Percentiles rank a stretch among this genome's conserved stretches.
Conservation (phyloP, 495 filamentous ascomycete genomes). For the Clohesyomyces aquaticus region DNA sequence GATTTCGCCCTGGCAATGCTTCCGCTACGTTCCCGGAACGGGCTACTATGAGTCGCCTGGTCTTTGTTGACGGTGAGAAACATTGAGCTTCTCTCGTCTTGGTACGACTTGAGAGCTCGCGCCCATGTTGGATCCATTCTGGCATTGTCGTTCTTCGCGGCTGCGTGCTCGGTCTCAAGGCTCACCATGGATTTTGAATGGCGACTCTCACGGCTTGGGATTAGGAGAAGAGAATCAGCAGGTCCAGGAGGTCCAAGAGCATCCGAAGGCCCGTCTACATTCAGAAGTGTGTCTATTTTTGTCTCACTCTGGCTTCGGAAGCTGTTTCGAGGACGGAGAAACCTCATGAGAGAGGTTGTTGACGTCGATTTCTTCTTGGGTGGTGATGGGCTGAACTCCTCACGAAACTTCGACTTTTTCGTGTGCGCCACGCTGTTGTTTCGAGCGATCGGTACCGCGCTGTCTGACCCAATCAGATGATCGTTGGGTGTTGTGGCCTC, state of each 20-base stretch:
- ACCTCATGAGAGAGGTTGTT: constrained; percentile 18
- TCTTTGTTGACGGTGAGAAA: constrained; percentile 34
- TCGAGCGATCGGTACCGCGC: constrained; percentile 3
- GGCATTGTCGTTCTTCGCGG: constrained; percentile 16
- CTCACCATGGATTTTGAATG: constrained; percentile 21
- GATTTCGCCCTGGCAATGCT: constrained; percentile 12
- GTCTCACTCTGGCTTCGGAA: constrained; percentile 30
- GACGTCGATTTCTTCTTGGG: constrained; percentile 21
- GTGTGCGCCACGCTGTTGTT: constrained; percentile 32
- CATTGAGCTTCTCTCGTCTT: constrained; percentile 35
- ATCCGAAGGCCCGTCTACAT: constrained; percentile 17
- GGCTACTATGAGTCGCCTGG: constrained; percentile 12
- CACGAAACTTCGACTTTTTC: constrained; percentile 34
- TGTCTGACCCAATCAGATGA: background rate
- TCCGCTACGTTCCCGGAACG: constrained; percentile 34
- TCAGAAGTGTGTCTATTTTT: background rate
- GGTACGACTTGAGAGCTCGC: constrained; percentile 36
- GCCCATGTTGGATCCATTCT: constrained; percentile 34
- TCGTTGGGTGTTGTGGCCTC: background rate
- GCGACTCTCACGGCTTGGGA: constrained; percentile 15
- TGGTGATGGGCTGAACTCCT: constrained; percentile 39
- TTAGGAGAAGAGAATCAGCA: background rate
- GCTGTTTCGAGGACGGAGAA: constrained; percentile 23
- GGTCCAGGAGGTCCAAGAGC: too few relatives aligned
- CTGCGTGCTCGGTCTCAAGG: constrained; percentile 28